Base-by-base conservation (phyloP, 2,329 filamentous ascomycete genomes). In the Macrophomina pseudophaseolina region DNA sequence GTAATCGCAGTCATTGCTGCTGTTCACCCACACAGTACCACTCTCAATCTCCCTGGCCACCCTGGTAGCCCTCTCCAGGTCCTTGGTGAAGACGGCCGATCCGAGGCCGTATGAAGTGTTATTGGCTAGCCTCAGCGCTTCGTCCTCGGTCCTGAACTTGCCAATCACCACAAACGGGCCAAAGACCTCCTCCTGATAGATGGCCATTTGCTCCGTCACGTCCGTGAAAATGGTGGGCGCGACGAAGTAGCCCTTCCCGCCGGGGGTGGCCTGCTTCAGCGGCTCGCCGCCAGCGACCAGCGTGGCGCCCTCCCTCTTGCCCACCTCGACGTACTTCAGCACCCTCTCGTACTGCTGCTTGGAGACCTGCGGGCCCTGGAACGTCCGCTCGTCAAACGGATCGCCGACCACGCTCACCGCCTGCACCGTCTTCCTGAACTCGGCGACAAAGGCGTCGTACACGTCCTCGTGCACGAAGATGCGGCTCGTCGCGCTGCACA, bases 361-460 rank as follows among this genome's bases (percentile, higher is more conserved):
- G 75, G 91, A 90, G 67, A 88, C 87, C 2, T 91, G 76, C 0
- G 89, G 89, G 0, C 87, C 85, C 65, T 87, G 82, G 42, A 86
- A 73, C 51, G 83, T 80, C 49, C 78, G 78, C 5, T 40, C 62
- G 12, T 32, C 28, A 5, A 30, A 54, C 54, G 76, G 80, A 65
- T 83, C 74, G 14, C 69, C 71, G 76, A 66, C 74, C 74, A 46
- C 74, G 67, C 71, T 82, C 53, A 79, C 71, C 2, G 67, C 68
- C 60, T 82, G 5, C 3, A 59, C 40, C 4, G 23, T 80, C 46
- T 80, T 77, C 3, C 82, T 76, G 44, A 84, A 69, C 1, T 78
- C 79, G 2, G 78, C 74, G 2, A 84, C 76, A 75, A 90, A 88
- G n/a, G 80, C 72, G 30, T 86, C 83, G 72, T 87, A 88, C 60